Percentiles rank a stretch among this genome's conserved stretches.
Conservation (phyloP, 306 rosid species). For the Cicer pinnatifidum region DNA sequence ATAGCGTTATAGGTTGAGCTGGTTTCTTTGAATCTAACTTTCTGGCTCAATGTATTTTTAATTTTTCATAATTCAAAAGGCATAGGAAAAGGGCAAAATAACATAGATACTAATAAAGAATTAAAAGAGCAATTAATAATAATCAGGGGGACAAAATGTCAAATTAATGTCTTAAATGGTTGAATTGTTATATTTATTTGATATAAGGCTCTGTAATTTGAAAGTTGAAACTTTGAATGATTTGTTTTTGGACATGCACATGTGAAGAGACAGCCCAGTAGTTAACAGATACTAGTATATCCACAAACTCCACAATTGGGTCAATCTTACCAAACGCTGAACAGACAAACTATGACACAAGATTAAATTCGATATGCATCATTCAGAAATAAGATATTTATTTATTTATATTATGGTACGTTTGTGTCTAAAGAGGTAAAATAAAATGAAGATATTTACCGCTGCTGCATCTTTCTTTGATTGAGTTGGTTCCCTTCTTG, state of each 20-base stretch:
- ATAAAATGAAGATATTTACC: neutral
- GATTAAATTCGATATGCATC: neutral
- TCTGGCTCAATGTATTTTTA: constrained; percentile 2
- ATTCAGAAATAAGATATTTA: neutral
- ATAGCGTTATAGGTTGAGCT: constrained; percentile 17
- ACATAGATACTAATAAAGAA: neutral
- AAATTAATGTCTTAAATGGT: neutral
- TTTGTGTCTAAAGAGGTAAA: neutral
- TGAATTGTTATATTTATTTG: no score
- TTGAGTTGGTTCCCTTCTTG: neutral
- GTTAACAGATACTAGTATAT: no score
- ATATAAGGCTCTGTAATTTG: no score
- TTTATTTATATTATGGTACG: no score
- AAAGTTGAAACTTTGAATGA: neutral
- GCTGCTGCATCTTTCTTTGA: neutral
- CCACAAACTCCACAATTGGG: no score
- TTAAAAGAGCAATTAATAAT: neutral
- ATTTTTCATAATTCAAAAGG: neutral
- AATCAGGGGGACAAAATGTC: neutral
- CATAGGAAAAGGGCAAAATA: neutral
- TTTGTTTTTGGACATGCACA: neutral
- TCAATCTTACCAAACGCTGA: neutral
- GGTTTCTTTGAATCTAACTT: constrained; percentile 2
- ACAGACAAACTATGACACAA: neutral
- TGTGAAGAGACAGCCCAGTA: neutral